Conservation (phyloP, 495 filamentous ascomycete genomes). For the Talaromyces thailandensis region DNA sequence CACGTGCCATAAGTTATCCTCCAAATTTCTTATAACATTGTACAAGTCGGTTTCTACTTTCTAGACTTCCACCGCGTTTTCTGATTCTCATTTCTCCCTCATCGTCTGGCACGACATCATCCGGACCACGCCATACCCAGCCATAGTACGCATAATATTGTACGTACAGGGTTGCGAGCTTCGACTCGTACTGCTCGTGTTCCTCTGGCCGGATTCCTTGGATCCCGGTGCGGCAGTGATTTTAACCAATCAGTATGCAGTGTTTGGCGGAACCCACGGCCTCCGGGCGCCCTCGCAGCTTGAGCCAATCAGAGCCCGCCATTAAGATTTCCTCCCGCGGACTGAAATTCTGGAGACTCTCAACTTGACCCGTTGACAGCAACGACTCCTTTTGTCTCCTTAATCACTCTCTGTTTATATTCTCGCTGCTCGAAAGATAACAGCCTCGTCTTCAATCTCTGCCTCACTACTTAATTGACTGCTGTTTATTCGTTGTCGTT, state of each 20-base stretch:
- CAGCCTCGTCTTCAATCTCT: background rate
- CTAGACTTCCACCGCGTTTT: background rate
- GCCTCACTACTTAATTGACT: background rate
- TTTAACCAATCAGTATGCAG: background rate
- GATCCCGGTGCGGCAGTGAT: background rate
- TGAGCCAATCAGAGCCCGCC: background rate
- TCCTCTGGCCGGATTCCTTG: conserved; percentile 9
- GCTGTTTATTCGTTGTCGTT: background rate
- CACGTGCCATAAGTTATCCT: background rate
- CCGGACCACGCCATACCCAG: background rate
- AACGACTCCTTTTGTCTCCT: background rate
- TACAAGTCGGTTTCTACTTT: too few relatives aligned
- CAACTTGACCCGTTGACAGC: background rate
- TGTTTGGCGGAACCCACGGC: background rate
- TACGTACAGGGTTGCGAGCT: too few relatives aligned
- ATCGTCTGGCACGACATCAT: background rate
- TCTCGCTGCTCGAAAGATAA: background rate
- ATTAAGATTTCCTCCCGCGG: background rate
- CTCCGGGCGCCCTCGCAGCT: background rate
- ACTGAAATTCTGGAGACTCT: background rate
- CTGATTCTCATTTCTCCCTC: background rate
- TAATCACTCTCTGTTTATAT: background rate
- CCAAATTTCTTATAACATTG: too few relatives aligned
- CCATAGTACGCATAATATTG: too few relatives aligned
- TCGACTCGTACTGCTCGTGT: background rate